Evolutionary conservation across 2,329 filamentous ascomycete genomes (phyloP).

Genomic region (Coniochaeta prunicola): DNA sequence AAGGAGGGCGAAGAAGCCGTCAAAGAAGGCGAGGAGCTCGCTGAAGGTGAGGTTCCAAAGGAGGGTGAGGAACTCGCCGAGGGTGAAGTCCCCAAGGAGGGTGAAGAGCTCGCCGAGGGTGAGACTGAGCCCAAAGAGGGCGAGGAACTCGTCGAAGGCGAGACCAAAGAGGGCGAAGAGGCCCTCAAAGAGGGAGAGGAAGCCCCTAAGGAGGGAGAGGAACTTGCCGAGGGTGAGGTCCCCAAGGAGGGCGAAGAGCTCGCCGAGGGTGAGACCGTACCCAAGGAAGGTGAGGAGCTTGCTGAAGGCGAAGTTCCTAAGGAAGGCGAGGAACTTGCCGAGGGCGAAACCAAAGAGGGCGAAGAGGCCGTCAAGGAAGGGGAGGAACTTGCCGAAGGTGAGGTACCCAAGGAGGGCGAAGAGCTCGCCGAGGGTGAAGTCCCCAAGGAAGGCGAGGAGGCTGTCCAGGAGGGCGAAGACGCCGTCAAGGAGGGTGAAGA

Average conservation of each 20-base stretch:
- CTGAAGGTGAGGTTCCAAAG: neutral
- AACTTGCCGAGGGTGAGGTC: slow-evolving; percentile 2
- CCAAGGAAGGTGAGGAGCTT: slow-evolving; percentile 7
- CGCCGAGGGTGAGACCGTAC: slow-evolving; percentile 1
- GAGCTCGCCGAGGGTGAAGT: slow-evolving; percentile 4
- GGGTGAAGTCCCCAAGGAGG: slow-evolving; percentile 1
- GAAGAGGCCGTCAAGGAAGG: slow-evolving; percentile 40
- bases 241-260: slow-evolving; percentile 8
- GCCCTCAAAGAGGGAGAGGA: slow-evolving; percentile 3
- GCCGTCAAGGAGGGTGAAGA: slow-evolving; percentile 7
- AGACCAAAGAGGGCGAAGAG: slow-evolving; percentile 7
- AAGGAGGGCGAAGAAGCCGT: neutral
- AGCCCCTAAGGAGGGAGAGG: slow-evolving; percentile 1
- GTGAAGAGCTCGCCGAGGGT: slow-evolving; percentile 4
- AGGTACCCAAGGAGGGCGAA: slow-evolving; percentile 5
- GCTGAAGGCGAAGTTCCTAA: slow-evolving; percentile 7
- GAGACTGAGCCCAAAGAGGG: slow-evolving; percentile 2
- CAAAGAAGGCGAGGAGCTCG: slow-evolving; percentile 12
- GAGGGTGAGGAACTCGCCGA: slow-evolving; percentile 1
- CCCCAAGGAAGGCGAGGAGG: slow-evolving; percentile 22
- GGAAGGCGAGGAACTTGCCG: slow-evolving; percentile 2
- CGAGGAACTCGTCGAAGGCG: slow-evolving; percentile 11
- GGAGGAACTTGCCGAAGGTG: slow-evolving; percentile 11
- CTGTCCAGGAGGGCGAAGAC: slow-evolving; percentile 29
- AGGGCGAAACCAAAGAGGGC: slow-evolving; percentile 4